Evolutionary conservation across 2,329 filamentous ascomycete species (phyloP), one percentile per base, ranked within the genome.

Genomic region (Cladophialophora psammophila): DNA sequence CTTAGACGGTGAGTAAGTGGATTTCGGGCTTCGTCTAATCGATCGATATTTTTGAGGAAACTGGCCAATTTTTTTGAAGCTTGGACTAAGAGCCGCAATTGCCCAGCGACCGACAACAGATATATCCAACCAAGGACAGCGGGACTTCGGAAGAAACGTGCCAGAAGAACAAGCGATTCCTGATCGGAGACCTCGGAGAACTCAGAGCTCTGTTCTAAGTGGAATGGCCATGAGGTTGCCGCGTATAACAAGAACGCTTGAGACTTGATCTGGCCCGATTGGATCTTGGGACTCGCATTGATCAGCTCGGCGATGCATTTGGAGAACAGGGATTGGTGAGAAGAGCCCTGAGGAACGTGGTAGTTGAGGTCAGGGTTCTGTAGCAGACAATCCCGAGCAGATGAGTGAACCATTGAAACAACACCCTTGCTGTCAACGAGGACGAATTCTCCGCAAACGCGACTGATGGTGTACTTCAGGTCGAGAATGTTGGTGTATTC

Each of bases 101-200:
- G 58, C 1, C 66, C 69, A 2, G 63, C 63, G 12, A 53, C 52
- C 6, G 77, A 75, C 6, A 77, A 64, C 1, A 73, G 35, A 18
- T 75, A 66, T 6, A 80, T 77, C 79, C 79, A 81, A 3, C 67
- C 69, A 0, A 80, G 61, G 10, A 77, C 72, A 40, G 63, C 69
- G 4, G 57, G 58, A 31, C 38, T 53, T 18, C 42, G 38, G 31
- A 71, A 63, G 38, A 71, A 68, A n/a, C 55, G 45, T 2, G 53
- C 36, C 3, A 70, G 53, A 13, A 58, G n/a, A 3, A 32, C 15
- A n/a, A 70, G 40, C 9, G 58, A 59, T 10, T 62, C 54, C n/a
- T 69, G 59, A 36, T 54, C 52, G 3, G 18, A 15, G 3, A 3
- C 52, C 2, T 32, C 52, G 1, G 18, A 2, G 12, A 8, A 53